Conservation (phyloP, 345 rosid genomes). For the Eucalyptus melliodora region DNA sequence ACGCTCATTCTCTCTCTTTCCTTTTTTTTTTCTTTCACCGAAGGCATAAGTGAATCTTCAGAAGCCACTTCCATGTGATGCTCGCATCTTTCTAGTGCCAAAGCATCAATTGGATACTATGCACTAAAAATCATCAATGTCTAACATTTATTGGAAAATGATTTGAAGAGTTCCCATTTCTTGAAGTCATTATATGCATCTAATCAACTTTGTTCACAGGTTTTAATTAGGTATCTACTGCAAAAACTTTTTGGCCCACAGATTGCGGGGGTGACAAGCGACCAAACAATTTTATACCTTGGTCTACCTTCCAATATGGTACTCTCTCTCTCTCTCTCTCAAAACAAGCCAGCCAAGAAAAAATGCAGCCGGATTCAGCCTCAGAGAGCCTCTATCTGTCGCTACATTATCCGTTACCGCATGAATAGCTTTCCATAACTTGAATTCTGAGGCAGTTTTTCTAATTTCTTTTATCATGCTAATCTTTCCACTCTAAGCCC, state of each 20-base stretch:
- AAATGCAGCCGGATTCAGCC: neutral
- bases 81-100: neutral
- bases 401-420: constrained; percentile 18
- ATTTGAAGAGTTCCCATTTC: neutral
- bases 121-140: neutral
- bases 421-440: constrained; percentile 48
- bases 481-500: neutral
- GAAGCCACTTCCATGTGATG: neutral
- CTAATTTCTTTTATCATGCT: neutral
- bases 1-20: neutral
- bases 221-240: constrained; percentile 55
- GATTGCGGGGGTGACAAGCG: constrained; percentile 49
- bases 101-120: neutral
- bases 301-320: constrained; percentile 90
- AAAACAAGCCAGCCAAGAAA: neutral
- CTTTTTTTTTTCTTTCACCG: neutral
- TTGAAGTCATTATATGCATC: neutral
- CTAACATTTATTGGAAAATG: neutral
- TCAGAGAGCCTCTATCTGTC: neutral
- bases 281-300: constrained; percentile 41
- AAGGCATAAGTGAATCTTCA: neutral
- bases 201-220: constrained; percentile 22
- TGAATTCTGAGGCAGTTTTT: neutral
- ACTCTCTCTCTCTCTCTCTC: neutral
- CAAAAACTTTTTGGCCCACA: constrained; percentile 49